phyloP scores from a whole-genome alignment of 257 asterid genomes.

The Scutellaria barbata region DNA sequence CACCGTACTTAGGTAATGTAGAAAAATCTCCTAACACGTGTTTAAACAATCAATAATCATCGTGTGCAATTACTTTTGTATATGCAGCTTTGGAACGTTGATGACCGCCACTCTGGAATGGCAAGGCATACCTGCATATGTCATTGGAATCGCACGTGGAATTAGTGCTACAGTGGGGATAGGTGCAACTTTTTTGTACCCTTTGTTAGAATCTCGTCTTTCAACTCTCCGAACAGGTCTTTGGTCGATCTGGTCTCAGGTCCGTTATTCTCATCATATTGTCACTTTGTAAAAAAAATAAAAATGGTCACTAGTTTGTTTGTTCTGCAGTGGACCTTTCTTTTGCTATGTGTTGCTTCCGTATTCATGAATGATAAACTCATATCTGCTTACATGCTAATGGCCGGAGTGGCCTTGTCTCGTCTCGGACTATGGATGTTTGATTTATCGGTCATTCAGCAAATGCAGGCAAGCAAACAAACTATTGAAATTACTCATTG shows the following conservation, averaged over 20 bases:
- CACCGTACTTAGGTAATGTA: constrained; percentile 74
- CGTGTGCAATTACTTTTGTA: too few species aligned
- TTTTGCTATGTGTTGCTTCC: constrained; percentile 73
- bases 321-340: constrained; percentile 72
- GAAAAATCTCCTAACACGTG: not conserved
- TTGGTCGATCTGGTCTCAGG: constrained; percentile 98
- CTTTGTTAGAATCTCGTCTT: constrained; percentile 57
- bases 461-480: constrained; percentile 72
- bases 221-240: constrained; percentile 80
- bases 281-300: too few species aligned
- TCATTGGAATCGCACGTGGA: constrained; percentile 89
- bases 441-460: constrained; percentile 85
- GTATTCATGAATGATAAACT: constrained; percentile 50
- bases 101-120: constrained; percentile 93
- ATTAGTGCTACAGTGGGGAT: constrained; percentile 79
- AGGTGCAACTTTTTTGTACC: constrained; percentile 79
- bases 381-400: constrained; percentile 62
- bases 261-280: too few species aligned
- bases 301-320: not conserved
- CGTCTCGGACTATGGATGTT: constrained; percentile 98
- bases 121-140: constrained; percentile 87
- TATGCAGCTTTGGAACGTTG: constrained; percentile 78
- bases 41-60: not conserved
- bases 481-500: not conserved
- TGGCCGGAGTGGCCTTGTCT: constrained; percentile 86